A percentile compares a stretch with the other conserved stretches of the same genome.
Evolutionary conservation across 1,139 yeast species (phyloP).

Genomic region (Suhomyces ambrosiae): DNA sequence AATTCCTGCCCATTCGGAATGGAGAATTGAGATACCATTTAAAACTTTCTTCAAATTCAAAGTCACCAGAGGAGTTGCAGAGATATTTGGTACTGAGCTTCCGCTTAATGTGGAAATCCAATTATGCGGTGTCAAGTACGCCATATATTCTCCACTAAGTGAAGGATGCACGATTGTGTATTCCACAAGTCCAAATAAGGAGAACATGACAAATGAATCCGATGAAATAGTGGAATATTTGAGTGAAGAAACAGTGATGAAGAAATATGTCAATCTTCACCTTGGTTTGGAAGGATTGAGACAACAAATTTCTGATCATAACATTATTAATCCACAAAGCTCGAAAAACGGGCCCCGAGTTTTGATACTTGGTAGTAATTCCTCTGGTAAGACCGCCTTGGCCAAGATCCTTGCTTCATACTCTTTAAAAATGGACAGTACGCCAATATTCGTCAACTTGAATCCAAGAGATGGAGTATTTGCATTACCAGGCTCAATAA

Average conservation of each 20-base stretch:
- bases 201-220: conserved; percentile 42
- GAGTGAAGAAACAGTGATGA: conserved; percentile 72
- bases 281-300: conserved; percentile 72
- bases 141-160: conserved; percentile 59
- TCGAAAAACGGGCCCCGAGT: conserved; percentile 60
- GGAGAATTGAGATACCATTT: conserved; percentile 79
- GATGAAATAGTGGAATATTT: conserved; percentile 56
- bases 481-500: conserved; percentile 79
- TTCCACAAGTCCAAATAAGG: conserved; percentile 49
- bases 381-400: conserved; percentile 78
- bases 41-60: conserved; percentile 58
- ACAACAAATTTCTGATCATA: conserved; percentile 33
- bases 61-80: conserved; percentile 72
- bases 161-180: conserved; percentile 55
- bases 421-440: conserved; percentile 68
- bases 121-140: conserved; percentile 60
- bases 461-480: conserved; percentile 82
- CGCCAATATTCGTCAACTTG: conserved; percentile 74
- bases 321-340: conserved; percentile 19
- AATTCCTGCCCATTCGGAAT: conserved; percentile 61
- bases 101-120: conserved; percentile 67
- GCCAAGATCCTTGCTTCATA: conserved; percentile 72
- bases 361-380: conserved; percentile 70
- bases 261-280: conserved; percentile 66
- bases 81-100: conserved; percentile 90